These are phyloP conservation scores for Luffa aegyptiaca DNA, from an alignment of 306 rosid genomes.

Conservation along the genomic window DNA sequence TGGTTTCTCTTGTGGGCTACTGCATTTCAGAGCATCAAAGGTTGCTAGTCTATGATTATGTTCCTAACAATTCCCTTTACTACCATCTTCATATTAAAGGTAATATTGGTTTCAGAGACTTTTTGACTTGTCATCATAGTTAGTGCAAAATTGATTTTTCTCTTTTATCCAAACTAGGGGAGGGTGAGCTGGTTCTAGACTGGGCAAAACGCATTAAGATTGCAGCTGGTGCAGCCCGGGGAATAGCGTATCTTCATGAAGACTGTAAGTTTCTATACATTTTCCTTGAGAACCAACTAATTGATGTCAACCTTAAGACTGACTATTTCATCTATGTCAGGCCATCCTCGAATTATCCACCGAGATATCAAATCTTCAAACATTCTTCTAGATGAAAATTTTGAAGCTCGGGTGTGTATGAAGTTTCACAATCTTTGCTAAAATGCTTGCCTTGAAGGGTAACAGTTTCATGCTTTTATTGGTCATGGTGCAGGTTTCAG, in stretches of 20 bases:
- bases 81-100: conserved; percentile 82
- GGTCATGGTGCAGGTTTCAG: conserved; percentile 55
- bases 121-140: conserved; percentile 11
- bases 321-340: conserved; percentile 25
- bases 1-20: conserved; percentile 86
- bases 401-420: conserved; percentile 66
- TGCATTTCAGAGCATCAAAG: conserved; percentile 63
- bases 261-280: conserved; percentile 53
- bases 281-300: not conserved
- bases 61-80: conserved; percentile 65
- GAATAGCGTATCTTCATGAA: conserved; percentile 92
- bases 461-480: conserved; percentile 7
- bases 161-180: conserved; percentile 29
- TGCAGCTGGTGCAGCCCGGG: conserved; percentile 93
- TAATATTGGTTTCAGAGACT: conserved; percentile 6
- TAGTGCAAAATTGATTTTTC: conserved; percentile 11
- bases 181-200: conserved; percentile 45
- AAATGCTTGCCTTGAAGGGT: not conserved
- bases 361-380: conserved; percentile 95
- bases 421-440: not conserved
- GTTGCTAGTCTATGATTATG: conserved; percentile 86
- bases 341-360: conserved; percentile 88
- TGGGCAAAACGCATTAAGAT: conserved; percentile 75
- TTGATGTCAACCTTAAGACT: not conserved
- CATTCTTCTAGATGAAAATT: conserved; percentile 74